Conservation (phyloP, 805 yeast species). For the Saturnispora serradocipensis region DNA sequence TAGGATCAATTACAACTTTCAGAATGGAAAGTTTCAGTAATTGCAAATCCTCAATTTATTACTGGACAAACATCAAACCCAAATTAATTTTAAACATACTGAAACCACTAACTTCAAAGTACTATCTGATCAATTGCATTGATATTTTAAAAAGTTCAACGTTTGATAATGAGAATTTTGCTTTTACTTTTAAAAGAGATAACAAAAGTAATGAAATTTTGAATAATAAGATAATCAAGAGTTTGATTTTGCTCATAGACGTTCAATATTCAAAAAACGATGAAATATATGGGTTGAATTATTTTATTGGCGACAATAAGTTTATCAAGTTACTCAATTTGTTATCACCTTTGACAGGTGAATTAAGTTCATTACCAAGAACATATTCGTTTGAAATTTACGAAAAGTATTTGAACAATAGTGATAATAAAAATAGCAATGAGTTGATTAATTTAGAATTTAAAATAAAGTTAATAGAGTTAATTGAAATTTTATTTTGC, state of each 20-base stretch:
- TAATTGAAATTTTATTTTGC: slow-evolving; percentile 37
- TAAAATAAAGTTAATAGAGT: slow-evolving; percentile 35
- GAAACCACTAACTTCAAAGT: slow-evolving; percentile 45
- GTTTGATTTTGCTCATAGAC: slow-evolving; percentile 21
- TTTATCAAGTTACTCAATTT: slow-evolving; percentile 35
- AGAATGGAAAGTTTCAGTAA: slow-evolving; percentile 12
- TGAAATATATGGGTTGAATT: slow-evolving; percentile 44
- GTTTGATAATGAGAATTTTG: slow-evolving; percentile 23
- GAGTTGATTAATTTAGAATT: slow-evolving; percentile 36
- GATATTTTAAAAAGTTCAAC: slow-evolving; percentile 43
- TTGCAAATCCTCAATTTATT: slow-evolving; percentile 19
- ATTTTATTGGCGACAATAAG: slow-evolving; percentile 42
- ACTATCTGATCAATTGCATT: slow-evolving; percentile 42
- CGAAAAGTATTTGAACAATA: slow-evolving; percentile 13
- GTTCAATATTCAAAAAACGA: slow-evolving; percentile 22
- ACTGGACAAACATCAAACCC: slow-evolving; percentile 24
- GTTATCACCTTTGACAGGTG: slow-evolving; percentile 29
- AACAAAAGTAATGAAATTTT: slow-evolving; percentile 1
- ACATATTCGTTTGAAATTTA: slow-evolving; percentile 24
- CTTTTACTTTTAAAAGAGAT: slow-evolving; percentile 17
- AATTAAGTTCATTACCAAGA: slow-evolving; percentile 14
- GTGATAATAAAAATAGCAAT: slow-evolving; percentile 17
- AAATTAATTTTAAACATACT: slow-evolving; percentile 32
- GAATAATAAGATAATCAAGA: slow-evolving; percentile 12
- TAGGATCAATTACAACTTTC: slow-evolving; percentile 25